Evolutionary conservation across 108 stramenopile species (phyloP).

Genomic region (Craspedostauros australis): DNA sequence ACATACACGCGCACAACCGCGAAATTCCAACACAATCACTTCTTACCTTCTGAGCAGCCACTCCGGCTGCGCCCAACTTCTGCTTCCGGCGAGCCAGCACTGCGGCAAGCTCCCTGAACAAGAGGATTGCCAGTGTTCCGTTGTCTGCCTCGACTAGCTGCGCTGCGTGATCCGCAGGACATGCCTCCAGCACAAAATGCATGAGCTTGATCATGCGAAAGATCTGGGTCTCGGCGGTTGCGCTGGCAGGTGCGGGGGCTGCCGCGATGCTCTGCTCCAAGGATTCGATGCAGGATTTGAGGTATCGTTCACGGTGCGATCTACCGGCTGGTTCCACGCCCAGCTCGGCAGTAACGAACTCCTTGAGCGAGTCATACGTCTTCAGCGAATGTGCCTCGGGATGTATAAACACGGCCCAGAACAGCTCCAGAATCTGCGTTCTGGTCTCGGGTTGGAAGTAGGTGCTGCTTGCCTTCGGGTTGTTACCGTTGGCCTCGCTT

Average conservation of each 20-base stretch:
- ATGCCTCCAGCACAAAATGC: slow-evolving; percentile 75
- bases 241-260: background rate
- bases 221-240: slow-evolving; percentile 58
- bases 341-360: slow-evolving; percentile 56
- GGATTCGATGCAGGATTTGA: slow-evolving; percentile 38
- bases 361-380: slow-evolving; percentile 65
- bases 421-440: slow-evolving; percentile 63
- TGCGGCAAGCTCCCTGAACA: slow-evolving; percentile 68
- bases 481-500: slow-evolving; percentile 16
- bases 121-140: slow-evolving; percentile 40
- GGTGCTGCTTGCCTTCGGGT: slow-evolving; percentile 13
- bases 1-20: no score
- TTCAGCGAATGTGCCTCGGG: slow-evolving; percentile 65
- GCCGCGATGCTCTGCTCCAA: slow-evolving; percentile 11
- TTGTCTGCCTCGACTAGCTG: slow-evolving; percentile 25
- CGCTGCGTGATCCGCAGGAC: slow-evolving; percentile 48
- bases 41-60: slow-evolving; percentile 15
- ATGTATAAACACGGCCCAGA: slow-evolving; percentile 81
- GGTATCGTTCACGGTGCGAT: slow-evolving; percentile 50
- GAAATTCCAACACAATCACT: no score
- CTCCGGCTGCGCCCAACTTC: background rate
- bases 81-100: slow-evolving; percentile 34
- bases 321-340: slow-evolving; percentile 45
- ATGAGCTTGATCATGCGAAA: slow-evolving; percentile 75
- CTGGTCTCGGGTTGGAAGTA: slow-evolving; percentile 37